Base-by-base conservation (phyloP, 208 protist genomes). In the Trypanosoma melophagium region DNA sequence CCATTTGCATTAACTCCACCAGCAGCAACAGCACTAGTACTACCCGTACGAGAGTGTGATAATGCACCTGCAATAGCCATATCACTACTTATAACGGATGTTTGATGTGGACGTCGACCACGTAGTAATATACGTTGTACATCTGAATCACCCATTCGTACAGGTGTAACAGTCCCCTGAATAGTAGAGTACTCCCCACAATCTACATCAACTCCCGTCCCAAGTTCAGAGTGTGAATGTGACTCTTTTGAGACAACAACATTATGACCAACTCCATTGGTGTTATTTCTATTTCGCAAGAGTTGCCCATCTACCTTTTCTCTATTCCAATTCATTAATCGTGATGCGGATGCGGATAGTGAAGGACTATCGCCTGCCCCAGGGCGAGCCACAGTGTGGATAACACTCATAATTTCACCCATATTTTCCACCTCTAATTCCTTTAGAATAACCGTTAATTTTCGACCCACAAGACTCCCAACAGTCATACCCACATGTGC, bases 391-490 rank as follows among this genome's bases (percentile, higher is more conserved):
- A 64, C 38, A n/a, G 17, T 21, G 14, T 55, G 67, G 31, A 73
- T 51, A 12, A 59, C 31, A 17, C 42, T 55, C 17, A 68, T 45
- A 21, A 80, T 49, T 9, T n/a, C 66, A 13, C 7, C n/a, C 9
- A 38, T 13, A 22, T 63, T 60, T 22, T 76, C 73, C 54, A 93
- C 80, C 50, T 81, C 41, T 28, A 93, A 72, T 74, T 77, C 84
- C 53, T 21, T 42, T 17, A 90, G 66, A 24, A 85, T 49, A 45
- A 81, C 76, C 16, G 41, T 8, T 28, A 90, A 64, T 7, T 60
- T 75, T 8, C 79, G 75, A 22, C 69, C 62, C 28, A 74, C 51
- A 14, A 93, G 54, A 14, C 76, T 44, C 21, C 53, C 45, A 0
- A 74, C 61, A 8, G 68, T 66, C 19, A 80, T 76, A 35, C 84